These are phyloP conservation scores for Rhexocercosporidium sp. DNA, from an alignment of 2,329 filamentous ascomycete genomes.

Conservation along the genomic window DNA sequence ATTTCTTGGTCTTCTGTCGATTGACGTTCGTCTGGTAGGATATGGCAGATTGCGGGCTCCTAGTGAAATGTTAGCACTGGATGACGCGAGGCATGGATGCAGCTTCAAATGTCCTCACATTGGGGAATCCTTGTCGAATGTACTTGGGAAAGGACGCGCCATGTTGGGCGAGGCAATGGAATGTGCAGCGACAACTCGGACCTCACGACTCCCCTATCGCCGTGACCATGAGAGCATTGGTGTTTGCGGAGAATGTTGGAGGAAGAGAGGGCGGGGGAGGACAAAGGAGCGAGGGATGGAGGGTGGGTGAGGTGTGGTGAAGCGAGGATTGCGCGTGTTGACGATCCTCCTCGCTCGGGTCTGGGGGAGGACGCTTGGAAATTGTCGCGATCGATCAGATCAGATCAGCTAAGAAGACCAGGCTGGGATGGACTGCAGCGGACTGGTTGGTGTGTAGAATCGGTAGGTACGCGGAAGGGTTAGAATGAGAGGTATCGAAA, in stretches of 20 bases:
- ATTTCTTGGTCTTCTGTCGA: slow-evolving; percentile 90
- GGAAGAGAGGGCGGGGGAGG: not conserved
- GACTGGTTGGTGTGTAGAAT: not conserved
- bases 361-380: slow-evolving; percentile 2
- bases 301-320: not conserved
- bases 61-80: slow-evolving; percentile 23
- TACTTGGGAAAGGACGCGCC: slow-evolving; percentile 41
- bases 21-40: slow-evolving; percentile 84
- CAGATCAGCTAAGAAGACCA: slow-evolving; percentile 19
- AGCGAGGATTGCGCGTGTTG: slow-evolving; percentile 19
- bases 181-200: slow-evolving; percentile 20
- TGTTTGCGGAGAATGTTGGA: not conserved
- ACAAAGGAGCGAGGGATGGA: not conserved
- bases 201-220: slow-evolving; percentile 31
- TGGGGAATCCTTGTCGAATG: slow-evolving; percentile 40
- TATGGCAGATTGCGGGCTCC: slow-evolving; percentile 37
- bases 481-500: not conserved
- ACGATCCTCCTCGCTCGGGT: slow-evolving; percentile 5
- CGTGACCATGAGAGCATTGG: slow-evolving; percentile 27
- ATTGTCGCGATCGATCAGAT: slow-evolving; percentile 6
- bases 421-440: slow-evolving; percentile 7
- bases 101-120: slow-evolving; percentile 31
- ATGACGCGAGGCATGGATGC: not conserved
- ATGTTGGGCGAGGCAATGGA: slow-evolving; percentile 31
- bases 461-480: no score